A percentile compares a stretch with the other conserved stretches of the same genome.
Conservation (phyloP, 495 filamentous ascomycete species). For the Penicillium mononematosum region DNA sequence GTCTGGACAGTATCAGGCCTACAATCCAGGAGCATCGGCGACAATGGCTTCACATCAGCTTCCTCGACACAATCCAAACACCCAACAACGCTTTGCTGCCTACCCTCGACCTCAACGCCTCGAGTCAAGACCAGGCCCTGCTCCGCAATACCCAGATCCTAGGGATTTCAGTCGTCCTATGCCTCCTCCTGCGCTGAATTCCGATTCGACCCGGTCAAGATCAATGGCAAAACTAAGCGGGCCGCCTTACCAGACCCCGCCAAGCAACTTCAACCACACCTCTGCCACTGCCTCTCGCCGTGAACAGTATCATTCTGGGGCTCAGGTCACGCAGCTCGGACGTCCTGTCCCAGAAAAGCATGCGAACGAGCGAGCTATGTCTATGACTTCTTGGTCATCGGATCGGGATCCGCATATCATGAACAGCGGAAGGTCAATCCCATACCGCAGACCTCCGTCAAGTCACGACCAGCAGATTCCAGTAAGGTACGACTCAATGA, state of each 20-base stretch:
- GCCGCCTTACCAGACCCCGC: constrained; percentile 61
- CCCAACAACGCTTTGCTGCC: constrained; percentile 44
- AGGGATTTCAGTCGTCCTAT: constrained; percentile 50
- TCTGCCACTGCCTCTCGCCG: constrained; percentile 74
- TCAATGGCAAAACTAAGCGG: constrained; percentile 79
- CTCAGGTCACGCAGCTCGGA: constrained; percentile 82
- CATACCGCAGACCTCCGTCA: constrained; percentile 59
- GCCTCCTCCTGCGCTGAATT: constrained; percentile 70
- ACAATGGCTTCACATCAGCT: constrained; percentile 60
- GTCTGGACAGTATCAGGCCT: constrained; percentile 46
- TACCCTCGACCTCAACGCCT: constrained; percentile 68
- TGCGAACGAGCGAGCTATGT: constrained; percentile 87
- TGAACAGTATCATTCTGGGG: constrained; percentile 61
- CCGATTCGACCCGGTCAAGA: constrained; percentile 69
- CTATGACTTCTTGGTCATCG: constrained; percentile 79
- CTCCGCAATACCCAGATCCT: constrained; percentile 53
- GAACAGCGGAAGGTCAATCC: constrained; percentile 83
- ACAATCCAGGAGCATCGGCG: constrained; percentile 47
- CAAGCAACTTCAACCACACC: constrained; percentile 63
- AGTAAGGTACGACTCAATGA: constrained; percentile 28
- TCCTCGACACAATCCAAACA: constrained; percentile 58
- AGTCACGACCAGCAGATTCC: constrained; percentile 33
- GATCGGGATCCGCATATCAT: constrained; percentile 84
- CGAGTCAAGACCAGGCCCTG: constrained; percentile 64
- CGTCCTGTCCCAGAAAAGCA: constrained; percentile 86